Evolutionary conservation across 257 asterid species (phyloP).

Genomic region (Petunia secreta): DNA sequence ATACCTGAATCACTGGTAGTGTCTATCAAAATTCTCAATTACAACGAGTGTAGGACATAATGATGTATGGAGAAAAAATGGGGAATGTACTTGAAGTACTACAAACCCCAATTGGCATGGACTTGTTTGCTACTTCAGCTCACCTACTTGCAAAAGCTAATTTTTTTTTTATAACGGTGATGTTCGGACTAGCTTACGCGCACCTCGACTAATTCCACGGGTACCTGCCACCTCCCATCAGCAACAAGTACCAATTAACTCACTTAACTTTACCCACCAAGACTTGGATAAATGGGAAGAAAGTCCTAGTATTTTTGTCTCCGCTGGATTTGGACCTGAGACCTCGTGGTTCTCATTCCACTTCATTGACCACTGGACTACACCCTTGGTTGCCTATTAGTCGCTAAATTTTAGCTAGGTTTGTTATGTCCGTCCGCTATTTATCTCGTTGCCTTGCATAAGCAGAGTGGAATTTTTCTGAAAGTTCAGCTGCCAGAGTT

Average conservation of each 20-base stretch:
- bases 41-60: not conserved
- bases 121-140: not conserved
- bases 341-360: no score
- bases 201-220: no score
- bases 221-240: no score
- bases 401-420: not conserved
- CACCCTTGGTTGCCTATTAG: no score
- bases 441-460: not conserved
- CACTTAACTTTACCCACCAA: no score
- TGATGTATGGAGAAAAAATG: not conserved
- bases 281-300: no score
- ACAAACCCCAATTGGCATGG: not conserved
- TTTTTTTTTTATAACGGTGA: no score
- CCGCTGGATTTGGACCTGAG: no score
- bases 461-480: conserved; percentile 14
- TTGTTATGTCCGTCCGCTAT: not conserved
- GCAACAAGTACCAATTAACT: no score
- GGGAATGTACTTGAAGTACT: not conserved
- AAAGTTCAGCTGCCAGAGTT: not conserved
- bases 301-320: no score
- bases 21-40: not conserved
- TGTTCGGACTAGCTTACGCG: no score
- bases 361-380: no score
- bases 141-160: not conserved
- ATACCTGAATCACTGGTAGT: not conserved